Percentiles rank a stretch among this genome's conserved stretches.
These are phyloP conservation scores for Neofusicoccum laricinum DNA, from an alignment of 2,329 filamentous ascomycete species.

Conservation along the genomic window DNA sequence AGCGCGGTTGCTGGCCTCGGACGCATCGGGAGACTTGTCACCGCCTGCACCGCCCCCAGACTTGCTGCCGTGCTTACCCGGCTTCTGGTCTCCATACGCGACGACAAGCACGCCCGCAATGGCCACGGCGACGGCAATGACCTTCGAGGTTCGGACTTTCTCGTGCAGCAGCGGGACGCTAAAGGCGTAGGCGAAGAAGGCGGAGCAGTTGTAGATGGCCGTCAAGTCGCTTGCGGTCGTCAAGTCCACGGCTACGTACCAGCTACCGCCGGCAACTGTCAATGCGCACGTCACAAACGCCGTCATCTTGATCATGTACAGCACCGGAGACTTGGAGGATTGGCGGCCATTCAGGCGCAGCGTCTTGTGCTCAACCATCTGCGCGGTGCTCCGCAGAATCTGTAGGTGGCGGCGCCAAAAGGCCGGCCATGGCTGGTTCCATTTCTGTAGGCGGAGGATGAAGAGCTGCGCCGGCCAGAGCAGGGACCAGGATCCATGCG, in stretches of 20 bases:
- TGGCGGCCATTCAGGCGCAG: constrained; percentile 59
- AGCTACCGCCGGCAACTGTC: constrained; percentile 86
- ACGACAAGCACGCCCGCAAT: constrained; percentile 91
- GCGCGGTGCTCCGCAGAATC: constrained; percentile 63
- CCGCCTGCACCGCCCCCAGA: constrained; percentile 54
- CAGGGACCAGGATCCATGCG: constrained; percentile 88
- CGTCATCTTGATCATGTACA: constrained; percentile 77
- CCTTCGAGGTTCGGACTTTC: constrained; percentile 78
- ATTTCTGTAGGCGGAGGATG: constrained; percentile 75
- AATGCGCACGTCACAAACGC: constrained; percentile 79
- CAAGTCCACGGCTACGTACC: constrained; percentile 93
- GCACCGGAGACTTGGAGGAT: constrained; percentile 53
- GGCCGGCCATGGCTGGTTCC: constrained; percentile 71
- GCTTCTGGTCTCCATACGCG: constrained; percentile 75
- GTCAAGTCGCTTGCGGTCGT: constrained; percentile 93
- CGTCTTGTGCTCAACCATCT: constrained; percentile 82
- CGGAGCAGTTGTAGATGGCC: constrained; percentile 98
- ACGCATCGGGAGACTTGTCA: constrained; percentile 41
- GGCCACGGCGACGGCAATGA: constrained; percentile 79
- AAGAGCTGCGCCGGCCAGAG: constrained; percentile 84
- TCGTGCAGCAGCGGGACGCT: constrained; percentile 87
- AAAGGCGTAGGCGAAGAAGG: constrained; percentile 98
- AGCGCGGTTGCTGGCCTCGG: constrained; percentile 65
- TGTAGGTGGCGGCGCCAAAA: constrained; percentile 79
- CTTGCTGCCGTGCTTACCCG: constrained; percentile 53